Evolutionary conservation across 306 rosid species (phyloP).

Genomic region (Castanea sativa): DNA sequence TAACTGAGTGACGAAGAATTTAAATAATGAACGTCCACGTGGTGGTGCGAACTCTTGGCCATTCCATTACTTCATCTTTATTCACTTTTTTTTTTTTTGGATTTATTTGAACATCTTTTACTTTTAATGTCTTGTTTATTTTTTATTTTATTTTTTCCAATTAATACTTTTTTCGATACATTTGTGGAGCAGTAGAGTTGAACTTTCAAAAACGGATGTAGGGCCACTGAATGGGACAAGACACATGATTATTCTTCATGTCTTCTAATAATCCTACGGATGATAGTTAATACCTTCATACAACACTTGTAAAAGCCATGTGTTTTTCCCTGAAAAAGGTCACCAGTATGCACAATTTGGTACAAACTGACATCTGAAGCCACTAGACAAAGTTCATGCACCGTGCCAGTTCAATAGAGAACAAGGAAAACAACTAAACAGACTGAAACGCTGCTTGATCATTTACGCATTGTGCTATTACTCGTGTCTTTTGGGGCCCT

Average conservation of each 20-base stretch:
- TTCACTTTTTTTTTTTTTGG: too few relatives aligned
- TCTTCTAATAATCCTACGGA: slow-evolving; percentile 26
- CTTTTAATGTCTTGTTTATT: too few relatives aligned
- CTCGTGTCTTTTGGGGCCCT: slow-evolving; percentile 2
- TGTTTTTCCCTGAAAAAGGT: neutral
- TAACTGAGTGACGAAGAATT: too few relatives aligned
- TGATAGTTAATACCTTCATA: slow-evolving; percentile 9
- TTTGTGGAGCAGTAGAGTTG: too few relatives aligned
- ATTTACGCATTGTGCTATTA: neutral
- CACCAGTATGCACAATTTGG: neutral
- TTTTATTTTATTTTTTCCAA: too few relatives aligned
- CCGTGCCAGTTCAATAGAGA: neutral
- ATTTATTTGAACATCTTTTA: too few relatives aligned
- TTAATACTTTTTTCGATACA: too few relatives aligned
- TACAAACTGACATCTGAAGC: neutral
- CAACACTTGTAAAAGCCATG: slow-evolving; percentile 8
- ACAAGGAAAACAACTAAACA: slow-evolving; percentile 1
- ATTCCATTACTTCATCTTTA: too few relatives aligned
- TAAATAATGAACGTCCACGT: too few relatives aligned
- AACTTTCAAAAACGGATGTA: neutral
- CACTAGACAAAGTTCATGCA: neutral
- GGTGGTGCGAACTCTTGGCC: too few relatives aligned
- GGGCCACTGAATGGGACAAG: slow-evolving; percentile 27
- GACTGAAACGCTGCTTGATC: neutral
- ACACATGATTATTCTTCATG: slow-evolving; percentile 47